A percentile compares a stretch with the other conserved stretches of the same genome.
Conservation (phyloP, 1,139 yeast species). For the Yamadazyma triangularis region DNA sequence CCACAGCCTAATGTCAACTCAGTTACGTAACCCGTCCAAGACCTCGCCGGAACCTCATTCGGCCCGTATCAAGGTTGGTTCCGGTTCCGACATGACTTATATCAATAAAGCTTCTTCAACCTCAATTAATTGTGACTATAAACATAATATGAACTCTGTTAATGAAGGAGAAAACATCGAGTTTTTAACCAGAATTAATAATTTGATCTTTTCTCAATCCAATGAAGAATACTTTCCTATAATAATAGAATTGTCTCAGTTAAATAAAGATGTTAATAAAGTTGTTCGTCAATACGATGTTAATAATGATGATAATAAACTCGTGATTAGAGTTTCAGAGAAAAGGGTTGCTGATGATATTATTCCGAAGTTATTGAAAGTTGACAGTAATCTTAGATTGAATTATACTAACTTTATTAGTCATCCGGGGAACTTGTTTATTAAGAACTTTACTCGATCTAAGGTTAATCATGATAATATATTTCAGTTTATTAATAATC, state of each 20-base stretch:
- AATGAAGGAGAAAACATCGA: not conserved
- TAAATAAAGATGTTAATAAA: constrained; percentile 1
- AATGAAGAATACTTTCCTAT: constrained; percentile 9
- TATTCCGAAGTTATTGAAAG: constrained; percentile 6
- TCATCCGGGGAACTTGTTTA: constrained; percentile 63
- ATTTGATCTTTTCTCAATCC: constrained; percentile 8
- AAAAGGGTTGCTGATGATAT: constrained; percentile 7
- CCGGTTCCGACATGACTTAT: no score
- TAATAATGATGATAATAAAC: constrained; percentile 1
- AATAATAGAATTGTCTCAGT: constrained; percentile 2
- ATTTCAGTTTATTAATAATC: constrained; percentile 20
- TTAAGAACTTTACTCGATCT: constrained; percentile 38
- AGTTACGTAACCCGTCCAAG: no score
- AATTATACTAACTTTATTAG: constrained; percentile 44
- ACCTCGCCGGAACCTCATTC: no score
- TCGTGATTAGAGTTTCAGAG: constrained; percentile 5
- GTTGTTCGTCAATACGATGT: constrained; percentile 3
- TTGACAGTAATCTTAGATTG: constrained; percentile 10
- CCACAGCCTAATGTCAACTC: no score
- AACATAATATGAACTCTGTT: not conserved
- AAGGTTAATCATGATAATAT: constrained; percentile 16
- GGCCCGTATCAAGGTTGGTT: no score
- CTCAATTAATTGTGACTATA: no score
- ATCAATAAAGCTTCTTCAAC: no score
- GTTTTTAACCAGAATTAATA: constrained; percentile 6